A percentile compares a stretch with the other conserved stretches of the same genome.
Evolutionary conservation across 345 rosid species (phyloP).

Genomic region (Stellera chamaejasme): DNA sequence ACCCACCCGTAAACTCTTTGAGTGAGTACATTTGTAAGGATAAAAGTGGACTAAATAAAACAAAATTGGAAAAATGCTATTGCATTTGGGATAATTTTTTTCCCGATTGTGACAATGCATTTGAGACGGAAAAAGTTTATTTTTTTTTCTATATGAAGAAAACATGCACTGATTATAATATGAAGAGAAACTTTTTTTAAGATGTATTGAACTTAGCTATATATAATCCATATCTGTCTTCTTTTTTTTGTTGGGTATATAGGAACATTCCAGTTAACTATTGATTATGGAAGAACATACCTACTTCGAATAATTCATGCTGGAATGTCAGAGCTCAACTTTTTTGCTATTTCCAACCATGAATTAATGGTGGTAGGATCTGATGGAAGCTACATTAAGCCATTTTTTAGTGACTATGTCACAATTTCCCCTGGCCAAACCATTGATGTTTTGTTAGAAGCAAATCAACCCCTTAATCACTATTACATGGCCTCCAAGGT

Average conservation of each 20-base stretch:
- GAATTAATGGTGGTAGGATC: conserved; percentile 18
- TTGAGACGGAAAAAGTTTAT: no score
- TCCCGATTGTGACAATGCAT: no score
- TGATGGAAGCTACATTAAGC: conserved; percentile 21
- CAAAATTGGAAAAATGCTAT: no score
- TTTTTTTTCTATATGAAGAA: background rate
- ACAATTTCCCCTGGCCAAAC: conserved; percentile 20
- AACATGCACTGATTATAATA: no score
- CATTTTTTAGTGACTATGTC: conserved; percentile 9
- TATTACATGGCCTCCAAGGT: conserved; percentile 21
- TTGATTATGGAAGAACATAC: conserved; percentile 16
- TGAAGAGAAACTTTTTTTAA: background rate
- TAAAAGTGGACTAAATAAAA: no score
- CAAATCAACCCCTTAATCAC: conserved; percentile 10
- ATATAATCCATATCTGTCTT: no score
- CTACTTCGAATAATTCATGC: conserved; percentile 20
- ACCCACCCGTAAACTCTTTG: no score
- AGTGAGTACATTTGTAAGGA: no score
- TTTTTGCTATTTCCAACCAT: conserved; percentile 19
- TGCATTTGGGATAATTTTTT: no score
- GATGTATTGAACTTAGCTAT: background rate
- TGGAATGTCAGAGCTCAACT: conserved; percentile 7
- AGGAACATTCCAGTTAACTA: background rate
- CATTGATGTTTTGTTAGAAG: conserved; percentile 16
- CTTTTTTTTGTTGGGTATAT: no score